These are phyloP conservation scores for Paraphaeosphaeria sporulosa DNA, from an alignment of 2,329 filamentous ascomycete species.

Conservation along the genomic window DNA sequence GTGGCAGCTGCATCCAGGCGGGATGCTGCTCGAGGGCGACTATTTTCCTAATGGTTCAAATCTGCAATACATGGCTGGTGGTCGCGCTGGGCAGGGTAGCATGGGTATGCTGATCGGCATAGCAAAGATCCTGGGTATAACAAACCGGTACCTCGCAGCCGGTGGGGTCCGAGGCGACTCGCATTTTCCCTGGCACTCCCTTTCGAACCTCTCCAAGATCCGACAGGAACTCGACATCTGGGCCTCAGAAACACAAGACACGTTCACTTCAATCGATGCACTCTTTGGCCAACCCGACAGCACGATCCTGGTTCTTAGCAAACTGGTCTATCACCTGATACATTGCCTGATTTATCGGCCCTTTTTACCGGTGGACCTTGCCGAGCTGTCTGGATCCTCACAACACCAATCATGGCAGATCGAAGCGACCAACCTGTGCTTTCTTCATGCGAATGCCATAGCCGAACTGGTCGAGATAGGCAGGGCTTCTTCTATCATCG, in stretches of 20 bases:
- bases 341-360: constrained; percentile 88
- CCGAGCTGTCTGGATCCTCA: constrained; percentile 78
- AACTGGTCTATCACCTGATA: constrained; percentile 84
- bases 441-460: constrained; percentile 85
- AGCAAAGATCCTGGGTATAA: constrained; percentile 79
- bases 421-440: constrained; percentile 87
- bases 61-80: constrained; percentile 74
- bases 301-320: constrained; percentile 80
- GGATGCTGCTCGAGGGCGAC: constrained; percentile 75
- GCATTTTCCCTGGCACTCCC: constrained; percentile 88
- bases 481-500: constrained; percentile 74
- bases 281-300: constrained; percentile 82
- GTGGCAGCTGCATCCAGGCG: constrained; percentile 70
- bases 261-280: constrained; percentile 77
- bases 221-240: constrained; percentile 84
- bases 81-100: constrained; percentile 76
- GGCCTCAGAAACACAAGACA: constrained; percentile 81
- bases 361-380: constrained; percentile 83
- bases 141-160: constrained; percentile 82
- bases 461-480: constrained; percentile 82
- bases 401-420: constrained; percentile 95
- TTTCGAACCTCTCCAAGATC: constrained; percentile 86
- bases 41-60: constrained; percentile 84
- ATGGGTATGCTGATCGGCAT: constrained; percentile 86
- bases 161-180: constrained; percentile 89